Evolutionary conservation across 305 asterid genomes (phyloP), one percentile per base, ranked within the genome.

Genomic region (Salvia sclarea): DNA sequence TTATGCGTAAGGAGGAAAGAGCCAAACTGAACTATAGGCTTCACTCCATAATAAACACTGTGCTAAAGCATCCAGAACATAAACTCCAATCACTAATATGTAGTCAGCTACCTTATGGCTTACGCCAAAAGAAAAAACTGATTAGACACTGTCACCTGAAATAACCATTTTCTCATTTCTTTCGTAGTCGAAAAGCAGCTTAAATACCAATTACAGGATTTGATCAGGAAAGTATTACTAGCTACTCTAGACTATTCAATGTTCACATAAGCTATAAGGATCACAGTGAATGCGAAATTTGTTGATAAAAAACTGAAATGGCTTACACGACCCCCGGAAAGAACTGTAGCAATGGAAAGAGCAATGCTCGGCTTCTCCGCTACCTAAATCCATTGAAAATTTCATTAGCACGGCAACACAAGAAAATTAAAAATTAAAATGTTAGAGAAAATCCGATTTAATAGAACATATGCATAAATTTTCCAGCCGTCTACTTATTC

Each of bases 341-440:
- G 85, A 57, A 78, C 90, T 38, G 96, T 65, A 62, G 97, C 97
- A 68, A 91, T 85, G 64, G 97, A 84, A 13, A 87, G 83, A 68
- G 96, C 97, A 74, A 91, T 91, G 76, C 97, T 91, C 40, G 97
- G 97, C 82, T 91, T 91, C 82, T 91, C 97, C 6, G 97, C 97
- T 8, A 88, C 96, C 97, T 88, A 81, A 76, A 77, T 58, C 61
- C 69, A 38, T 24, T 2, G 14, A 30, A 25, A 50, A 14, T 38
- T 7, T 31, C n/a, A 35, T 21, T 25, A 47, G 13, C 21, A 18
- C n/a, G 25, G 60, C 6, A 9, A 59, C n/a, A 0, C 44, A 17
- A 40, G 18, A 69, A 22, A 17, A 33, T 22, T 8, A 9, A 5
- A 68, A 20, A 47, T 3, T 0, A 20, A 64, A 45, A 68, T 11